A percentile compares a stretch with the other conserved stretches of the same genome.
These are phyloP conservation scores for Fusarium brachygibbosum DNA, from an alignment of 2,329 filamentous ascomycete genomes.

Conservation along the genomic window DNA sequence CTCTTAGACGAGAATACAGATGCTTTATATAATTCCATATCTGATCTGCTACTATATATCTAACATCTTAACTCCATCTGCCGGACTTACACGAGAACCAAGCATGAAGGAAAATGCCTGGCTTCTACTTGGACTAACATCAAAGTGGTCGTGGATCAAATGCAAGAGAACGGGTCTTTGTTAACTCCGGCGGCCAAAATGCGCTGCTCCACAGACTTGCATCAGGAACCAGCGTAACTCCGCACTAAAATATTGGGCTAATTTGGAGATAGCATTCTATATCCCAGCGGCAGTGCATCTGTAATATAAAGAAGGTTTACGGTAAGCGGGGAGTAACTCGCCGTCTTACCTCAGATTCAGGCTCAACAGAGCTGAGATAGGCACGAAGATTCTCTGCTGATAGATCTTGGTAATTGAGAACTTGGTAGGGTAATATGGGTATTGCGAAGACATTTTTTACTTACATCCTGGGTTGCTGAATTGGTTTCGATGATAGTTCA, in stretches of 20 bases:
- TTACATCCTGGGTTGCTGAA: neutral
- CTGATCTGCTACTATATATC: too few relatives aligned
- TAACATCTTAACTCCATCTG: neutral
- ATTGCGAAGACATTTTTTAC: neutral
- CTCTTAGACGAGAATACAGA: neutral
- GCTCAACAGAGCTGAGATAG: neutral
- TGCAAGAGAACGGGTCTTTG: neutral
- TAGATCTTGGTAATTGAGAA: too few relatives aligned
- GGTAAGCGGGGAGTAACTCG: neutral
- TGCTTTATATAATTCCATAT: neutral
- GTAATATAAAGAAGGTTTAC: neutral
- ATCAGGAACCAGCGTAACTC: neutral
- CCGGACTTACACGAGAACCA: fast-evolving
- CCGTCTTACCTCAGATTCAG: neutral
- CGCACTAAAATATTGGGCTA: neutral
- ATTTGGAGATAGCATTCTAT: neutral
- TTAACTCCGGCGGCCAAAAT: neutral
- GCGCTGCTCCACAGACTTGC: neutral
- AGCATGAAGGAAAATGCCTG: neutral
- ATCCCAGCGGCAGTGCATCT: too few relatives aligned
- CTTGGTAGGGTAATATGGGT: neutral
- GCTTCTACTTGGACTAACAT: neutral
- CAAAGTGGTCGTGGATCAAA: neutral
- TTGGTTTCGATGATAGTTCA: neutral
- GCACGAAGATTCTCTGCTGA: neutral